Evolutionary conservation across 2,329 filamentous ascomycete species (phyloP).

Genomic region (Fusarium torulosum): DNA sequence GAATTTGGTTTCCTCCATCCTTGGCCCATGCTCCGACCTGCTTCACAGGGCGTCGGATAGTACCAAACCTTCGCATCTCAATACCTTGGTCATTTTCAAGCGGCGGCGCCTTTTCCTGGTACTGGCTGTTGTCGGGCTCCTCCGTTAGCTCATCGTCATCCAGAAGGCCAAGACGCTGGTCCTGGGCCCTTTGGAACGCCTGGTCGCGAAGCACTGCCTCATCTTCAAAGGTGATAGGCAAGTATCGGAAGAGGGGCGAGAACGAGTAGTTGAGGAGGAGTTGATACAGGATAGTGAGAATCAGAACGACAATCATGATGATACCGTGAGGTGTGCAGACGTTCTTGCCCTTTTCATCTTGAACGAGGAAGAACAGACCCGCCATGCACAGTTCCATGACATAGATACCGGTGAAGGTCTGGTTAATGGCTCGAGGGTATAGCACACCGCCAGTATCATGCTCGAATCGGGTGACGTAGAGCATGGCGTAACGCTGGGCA

Average conservation of each 20-base stretch:
- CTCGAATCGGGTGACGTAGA: slow-evolving; percentile 92
- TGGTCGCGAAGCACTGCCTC: slow-evolving; percentile 93
- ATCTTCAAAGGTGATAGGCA: slow-evolving; percentile 96
- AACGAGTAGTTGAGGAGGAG: slow-evolving; percentile 85
- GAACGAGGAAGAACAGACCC: slow-evolving; percentile 86
- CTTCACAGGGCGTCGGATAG: slow-evolving; percentile 60
- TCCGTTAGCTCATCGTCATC: slow-evolving; percentile 64
- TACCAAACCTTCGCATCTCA: slow-evolving; percentile 57
- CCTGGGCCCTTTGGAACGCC: slow-evolving; percentile 85
- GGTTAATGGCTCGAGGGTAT: slow-evolving; percentile 93
- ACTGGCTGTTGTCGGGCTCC: slow-evolving; percentile 56
- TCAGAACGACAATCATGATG: slow-evolving; percentile 81
- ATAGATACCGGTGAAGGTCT: slow-evolving; percentile 94
- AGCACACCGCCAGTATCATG: slow-evolving; percentile 92
- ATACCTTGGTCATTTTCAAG: slow-evolving; percentile 55
- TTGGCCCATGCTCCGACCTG: slow-evolving; percentile 56
- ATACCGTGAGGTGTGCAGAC: slow-evolving; percentile 82
- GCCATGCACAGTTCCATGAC: slow-evolving; percentile 93
- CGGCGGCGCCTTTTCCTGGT: slow-evolving; percentile 46
- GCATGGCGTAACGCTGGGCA: slow-evolving; percentile 94
- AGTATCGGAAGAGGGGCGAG: slow-evolving; percentile 84
- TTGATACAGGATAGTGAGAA: slow-evolving; percentile 83
- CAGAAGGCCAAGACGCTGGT: slow-evolving; percentile 73
- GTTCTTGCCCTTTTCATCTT: slow-evolving; percentile 64
- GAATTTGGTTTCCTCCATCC: slow-evolving; percentile 63